Percentiles rank a stretch among this genome's conserved stretches.
phyloP scores from a whole-genome alignment of 2,329 filamentous ascomycete genomes.

The Trichoderma guizhouense region DNA sequence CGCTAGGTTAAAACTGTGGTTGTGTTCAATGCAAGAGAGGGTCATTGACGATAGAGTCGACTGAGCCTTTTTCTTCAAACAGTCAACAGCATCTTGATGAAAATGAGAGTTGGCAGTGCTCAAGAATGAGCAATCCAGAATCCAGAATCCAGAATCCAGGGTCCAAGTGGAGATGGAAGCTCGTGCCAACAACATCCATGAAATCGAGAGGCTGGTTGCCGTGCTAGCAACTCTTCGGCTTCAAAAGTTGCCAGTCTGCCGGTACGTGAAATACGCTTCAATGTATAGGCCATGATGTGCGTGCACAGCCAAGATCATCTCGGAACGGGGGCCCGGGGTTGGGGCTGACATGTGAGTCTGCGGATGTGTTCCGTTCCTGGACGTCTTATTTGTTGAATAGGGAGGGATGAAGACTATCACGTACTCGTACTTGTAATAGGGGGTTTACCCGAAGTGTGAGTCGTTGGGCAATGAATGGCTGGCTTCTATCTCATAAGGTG shows the following conservation, averaged over 20 bases:
- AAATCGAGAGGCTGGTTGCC: background rate
- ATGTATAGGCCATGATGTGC: background rate
- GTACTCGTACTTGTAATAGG: background rate
- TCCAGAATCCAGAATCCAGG: background rate
- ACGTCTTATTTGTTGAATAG: background rate
- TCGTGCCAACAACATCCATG: background rate
- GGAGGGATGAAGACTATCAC: background rate
- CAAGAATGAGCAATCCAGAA: background rate
- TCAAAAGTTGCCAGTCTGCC: background rate
- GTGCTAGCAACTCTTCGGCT: background rate
- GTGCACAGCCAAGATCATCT: slow-evolving; percentile 4
- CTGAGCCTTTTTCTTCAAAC: background rate
- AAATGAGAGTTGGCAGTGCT: background rate
- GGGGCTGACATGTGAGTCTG: slow-evolving; percentile 5
- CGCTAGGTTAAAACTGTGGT: background rate
- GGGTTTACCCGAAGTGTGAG: background rate
- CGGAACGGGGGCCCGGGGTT: background rate
- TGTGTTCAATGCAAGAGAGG: background rate
- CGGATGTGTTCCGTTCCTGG: background rate
- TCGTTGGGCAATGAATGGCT: background rate
- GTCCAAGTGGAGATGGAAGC: background rate
- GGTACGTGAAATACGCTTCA: background rate
- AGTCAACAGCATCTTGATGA: background rate
- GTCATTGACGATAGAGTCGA: background rate
- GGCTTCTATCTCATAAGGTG: background rate